phyloP scores from a whole-genome alignment of 148 eudicot species.

The Diospyros lotus region DNA sequence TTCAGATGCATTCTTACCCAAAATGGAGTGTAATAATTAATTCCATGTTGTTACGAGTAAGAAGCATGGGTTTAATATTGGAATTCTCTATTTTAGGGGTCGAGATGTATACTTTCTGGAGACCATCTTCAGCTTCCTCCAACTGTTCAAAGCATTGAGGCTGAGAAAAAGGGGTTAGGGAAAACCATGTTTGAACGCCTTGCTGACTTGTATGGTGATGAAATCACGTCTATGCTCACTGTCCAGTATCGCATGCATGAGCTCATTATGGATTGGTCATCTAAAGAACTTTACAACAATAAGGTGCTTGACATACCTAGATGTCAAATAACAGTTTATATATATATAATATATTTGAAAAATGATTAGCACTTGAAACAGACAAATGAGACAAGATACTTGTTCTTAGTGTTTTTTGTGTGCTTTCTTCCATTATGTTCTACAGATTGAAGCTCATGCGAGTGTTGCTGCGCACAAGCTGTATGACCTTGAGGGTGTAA shows the following conservation, averaged over 20 bases:
- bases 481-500: slow-evolving; percentile 69
- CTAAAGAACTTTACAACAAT: slow-evolving; percentile 77
- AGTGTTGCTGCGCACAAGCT: slow-evolving; percentile 89
- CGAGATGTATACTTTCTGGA: slow-evolving; percentile 83
- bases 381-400: neutral
- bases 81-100: slow-evolving; percentile 50
- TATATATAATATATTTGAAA: neutral
- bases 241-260: slow-evolving; percentile 99
- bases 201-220: slow-evolving; percentile 87
- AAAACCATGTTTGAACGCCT: slow-evolving; percentile 94
- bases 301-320: slow-evolving; percentile 46
- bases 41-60: neutral
- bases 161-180: slow-evolving; percentile 94
- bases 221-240: slow-evolving; percentile 89
- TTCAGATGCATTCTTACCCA: neutral
- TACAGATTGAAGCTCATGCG: slow-evolving; percentile 81
- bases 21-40: neutral
- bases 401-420: neutral
- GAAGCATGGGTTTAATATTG: neutral
- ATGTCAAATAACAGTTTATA: neutral
- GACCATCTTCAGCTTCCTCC: slow-evolving; percentile 97
- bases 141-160: slow-evolving; percentile 88
- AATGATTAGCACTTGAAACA: neutral
- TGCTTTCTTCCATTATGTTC: neutral
- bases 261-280: slow-evolving; percentile 93